These are phyloP conservation scores for Sarocladiaceae sp. DNA, from an alignment of 2,329 filamentous ascomycete species.

Conservation along the genomic window DNA sequence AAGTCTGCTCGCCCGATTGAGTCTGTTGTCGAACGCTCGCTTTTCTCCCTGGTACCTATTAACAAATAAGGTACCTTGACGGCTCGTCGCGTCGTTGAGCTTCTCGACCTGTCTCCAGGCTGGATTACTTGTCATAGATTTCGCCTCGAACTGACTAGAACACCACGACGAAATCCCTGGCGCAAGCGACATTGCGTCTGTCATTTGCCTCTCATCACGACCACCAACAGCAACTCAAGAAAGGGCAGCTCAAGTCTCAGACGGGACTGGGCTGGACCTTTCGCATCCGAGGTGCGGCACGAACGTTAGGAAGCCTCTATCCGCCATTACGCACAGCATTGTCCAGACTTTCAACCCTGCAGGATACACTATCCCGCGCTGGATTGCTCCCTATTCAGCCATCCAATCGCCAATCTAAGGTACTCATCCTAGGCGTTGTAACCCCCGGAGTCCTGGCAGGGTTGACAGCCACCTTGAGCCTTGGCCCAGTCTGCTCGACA, in stretches of 20 bases:
- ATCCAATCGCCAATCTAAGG: conserved; percentile 12
- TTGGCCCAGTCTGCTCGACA: neutral
- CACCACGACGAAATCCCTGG: neutral
- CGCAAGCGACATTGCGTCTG: neutral
- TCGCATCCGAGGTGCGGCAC: neutral
- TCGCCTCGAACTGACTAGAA: neutral
- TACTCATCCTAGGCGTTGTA: conserved; percentile 7
- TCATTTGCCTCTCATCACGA: neutral
- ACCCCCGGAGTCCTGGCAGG: conserved; percentile 11
- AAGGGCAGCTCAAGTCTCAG: neutral
- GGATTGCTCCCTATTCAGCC: conserved; percentile 11
- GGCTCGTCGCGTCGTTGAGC: no score
- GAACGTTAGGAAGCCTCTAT: neutral
- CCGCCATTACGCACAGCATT: neutral
- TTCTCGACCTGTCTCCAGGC: neutral
- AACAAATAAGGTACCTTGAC: neutral
- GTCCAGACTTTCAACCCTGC: conserved; percentile 1
- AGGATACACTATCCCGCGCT: neutral
- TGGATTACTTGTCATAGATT: neutral
- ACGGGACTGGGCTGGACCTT: neutral
- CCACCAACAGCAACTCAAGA: neutral
- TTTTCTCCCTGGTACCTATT: neutral
- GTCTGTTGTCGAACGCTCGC: neutral
- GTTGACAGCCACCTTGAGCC: conserved; percentile 4
- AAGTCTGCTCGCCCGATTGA: neutral